Evolutionary conservation across 164 flowering plant species (phyloP).

Genomic region (Vitis vinifera): ASM3070453v1 NC_081814.1:10177501-10178000

Average conservation of each 20-base stretch:
- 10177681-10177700: slow-evolving; percentile 1
- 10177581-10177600: slow-evolving; percentile 59
- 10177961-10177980: too few relatives aligned
- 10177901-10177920: too few relatives aligned
- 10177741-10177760: background rate
- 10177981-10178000: too few relatives aligned
- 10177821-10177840: background rate
- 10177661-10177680: too few relatives aligned
- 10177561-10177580: slow-evolving; percentile 79
- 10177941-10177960: too few relatives aligned
- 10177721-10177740: background rate
- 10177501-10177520: background rate
- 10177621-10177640: background rate
- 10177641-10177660: too few relatives aligned
- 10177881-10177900: background rate
- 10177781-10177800: background rate
- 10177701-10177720: background rate
- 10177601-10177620: slow-evolving; percentile 40
- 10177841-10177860: background rate
- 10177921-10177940: too few relatives aligned
- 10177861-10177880: background rate
- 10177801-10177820: background rate
- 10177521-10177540: slow-evolving; percentile 46
- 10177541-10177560: slow-evolving; percentile 74
- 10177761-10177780: background rate